These are phyloP conservation scores for Leishmania lainsoni DNA, from an alignment of 208 protist genomes.

Conservation along the genomic window DNA sequence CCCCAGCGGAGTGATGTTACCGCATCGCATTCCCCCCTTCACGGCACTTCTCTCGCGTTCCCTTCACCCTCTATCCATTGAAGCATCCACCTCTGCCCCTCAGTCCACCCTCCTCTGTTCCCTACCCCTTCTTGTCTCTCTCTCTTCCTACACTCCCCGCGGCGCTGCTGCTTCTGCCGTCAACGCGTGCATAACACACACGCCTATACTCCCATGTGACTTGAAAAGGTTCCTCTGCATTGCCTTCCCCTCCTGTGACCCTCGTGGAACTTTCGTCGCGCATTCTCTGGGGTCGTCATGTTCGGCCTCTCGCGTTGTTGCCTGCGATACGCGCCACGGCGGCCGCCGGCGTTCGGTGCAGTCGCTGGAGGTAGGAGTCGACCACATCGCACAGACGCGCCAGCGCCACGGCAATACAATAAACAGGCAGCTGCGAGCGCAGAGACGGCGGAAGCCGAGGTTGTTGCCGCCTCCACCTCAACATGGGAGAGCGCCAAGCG, in stretches of 20 bases:
- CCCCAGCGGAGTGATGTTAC: background rate
- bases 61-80: background rate
- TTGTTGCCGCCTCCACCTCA: conserved; percentile 4
- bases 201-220: background rate
- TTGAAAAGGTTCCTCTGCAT: background rate
- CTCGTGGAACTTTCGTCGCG: background rate
- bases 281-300: background rate
- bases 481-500: background rate
- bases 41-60: background rate
- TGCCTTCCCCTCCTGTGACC: background rate
- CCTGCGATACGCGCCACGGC: conserved; percentile 7
- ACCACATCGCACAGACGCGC: background rate
- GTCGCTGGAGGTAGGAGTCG: background rate
- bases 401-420: background rate
- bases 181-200: background rate
- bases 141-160: background rate
- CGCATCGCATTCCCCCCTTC: background rate
- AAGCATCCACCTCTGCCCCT: background rate
- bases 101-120: background rate
- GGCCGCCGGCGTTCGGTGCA: background rate
- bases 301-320: conserved; percentile 7
- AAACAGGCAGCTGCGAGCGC: background rate
- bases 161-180: background rate
- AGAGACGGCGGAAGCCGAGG: conserved; percentile 6
- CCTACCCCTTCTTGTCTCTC: background rate